Evolutionary conservation across 2,329 filamentous ascomycete genomes (phyloP).

Genomic region (Stachybotrys echinatus): DNA sequence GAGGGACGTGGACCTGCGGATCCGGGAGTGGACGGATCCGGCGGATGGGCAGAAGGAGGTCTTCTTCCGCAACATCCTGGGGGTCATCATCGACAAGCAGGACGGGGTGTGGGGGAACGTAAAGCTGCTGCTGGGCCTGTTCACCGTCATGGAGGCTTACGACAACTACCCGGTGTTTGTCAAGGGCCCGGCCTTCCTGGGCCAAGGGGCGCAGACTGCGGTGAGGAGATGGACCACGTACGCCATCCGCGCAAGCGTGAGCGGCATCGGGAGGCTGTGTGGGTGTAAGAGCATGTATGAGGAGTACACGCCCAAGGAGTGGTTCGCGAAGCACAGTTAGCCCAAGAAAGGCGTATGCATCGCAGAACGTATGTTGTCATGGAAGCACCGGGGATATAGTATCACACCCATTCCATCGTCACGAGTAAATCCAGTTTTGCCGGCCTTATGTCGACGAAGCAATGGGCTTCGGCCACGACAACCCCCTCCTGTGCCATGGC

Average conservation of each 20-base stretch:
- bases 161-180: slow-evolving; percentile 15
- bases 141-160: slow-evolving; percentile 11
- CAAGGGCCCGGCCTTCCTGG: slow-evolving; percentile 10
- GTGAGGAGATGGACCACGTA: slow-evolving; percentile 7
- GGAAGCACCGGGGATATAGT: no score
- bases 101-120: slow-evolving; percentile 5
- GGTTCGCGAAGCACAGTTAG: background rate
- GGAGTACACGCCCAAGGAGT: background rate
- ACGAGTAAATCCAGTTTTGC: no score
- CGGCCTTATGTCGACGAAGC: background rate
- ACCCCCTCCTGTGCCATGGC: no score
- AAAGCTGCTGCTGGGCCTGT: slow-evolving; percentile 9
- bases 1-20: slow-evolving; percentile 8
- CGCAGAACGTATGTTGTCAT: no score
- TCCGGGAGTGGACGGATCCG: slow-evolving; percentile 16
- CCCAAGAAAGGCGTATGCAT: background rate
- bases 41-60: slow-evolving; percentile 13
- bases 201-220: slow-evolving; percentile 1
- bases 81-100: slow-evolving; percentile 12
- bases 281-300: background rate
- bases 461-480: no score
- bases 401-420: no score
- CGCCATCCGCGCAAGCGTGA: background rate
- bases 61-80: slow-evolving; percentile 15
- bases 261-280: background rate